Percentiles rank a stretch among this genome's conserved stretches.
These are phyloP conservation scores for Steccherinum ochraceum DNA, from an alignment of 768 basidiomycete genomes.

Conservation along the genomic window DNA sequence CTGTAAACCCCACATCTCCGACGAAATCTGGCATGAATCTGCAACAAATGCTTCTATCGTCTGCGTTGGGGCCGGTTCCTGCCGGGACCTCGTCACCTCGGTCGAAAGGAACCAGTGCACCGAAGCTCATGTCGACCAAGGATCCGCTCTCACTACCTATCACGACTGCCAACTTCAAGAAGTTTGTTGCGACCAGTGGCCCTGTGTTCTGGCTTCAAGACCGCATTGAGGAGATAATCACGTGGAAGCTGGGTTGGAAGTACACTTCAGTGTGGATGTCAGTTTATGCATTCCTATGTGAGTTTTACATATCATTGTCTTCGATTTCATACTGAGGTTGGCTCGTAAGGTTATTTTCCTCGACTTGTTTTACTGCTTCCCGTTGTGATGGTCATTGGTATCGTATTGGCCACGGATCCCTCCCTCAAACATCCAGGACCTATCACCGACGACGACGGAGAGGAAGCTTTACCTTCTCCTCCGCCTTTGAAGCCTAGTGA, in stretches of 20 bases:
- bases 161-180: slow-evolving; percentile 72
- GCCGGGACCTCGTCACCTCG: slow-evolving; percentile 15
- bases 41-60: slow-evolving; percentile 32
- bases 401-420: slow-evolving; percentile 66
- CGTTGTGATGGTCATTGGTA: slow-evolving; percentile 49
- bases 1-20: slow-evolving; percentile 19
- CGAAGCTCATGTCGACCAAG: slow-evolving; percentile 44
- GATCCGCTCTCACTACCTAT: slow-evolving; percentile 75
- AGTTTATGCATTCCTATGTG: slow-evolving; percentile 75
- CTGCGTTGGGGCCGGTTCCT: slow-evolving; percentile 13
- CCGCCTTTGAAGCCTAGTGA: slow-evolving; percentile 40
- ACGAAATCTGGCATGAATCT: slow-evolving; percentile 18
- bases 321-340: not conserved
- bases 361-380: slow-evolving; percentile 66
- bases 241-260: slow-evolving; percentile 76
- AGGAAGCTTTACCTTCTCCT: slow-evolving; percentile 21
- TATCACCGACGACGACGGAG: slow-evolving; percentile 4
- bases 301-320: slow-evolving; percentile 23
- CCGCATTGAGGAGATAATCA: slow-evolving; percentile 73
- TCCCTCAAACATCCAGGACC: slow-evolving; percentile 16
- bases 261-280: slow-evolving; percentile 72
- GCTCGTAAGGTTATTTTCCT: slow-evolving; percentile 66
- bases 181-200: slow-evolving; percentile 71
- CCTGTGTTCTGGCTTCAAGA: slow-evolving; percentile 91
- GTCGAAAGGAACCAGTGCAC: slow-evolving; percentile 16